Evolutionary conservation across 345 rosid species (phyloP).

Genomic region (Xanthoceras sorbifolium): DNA sequence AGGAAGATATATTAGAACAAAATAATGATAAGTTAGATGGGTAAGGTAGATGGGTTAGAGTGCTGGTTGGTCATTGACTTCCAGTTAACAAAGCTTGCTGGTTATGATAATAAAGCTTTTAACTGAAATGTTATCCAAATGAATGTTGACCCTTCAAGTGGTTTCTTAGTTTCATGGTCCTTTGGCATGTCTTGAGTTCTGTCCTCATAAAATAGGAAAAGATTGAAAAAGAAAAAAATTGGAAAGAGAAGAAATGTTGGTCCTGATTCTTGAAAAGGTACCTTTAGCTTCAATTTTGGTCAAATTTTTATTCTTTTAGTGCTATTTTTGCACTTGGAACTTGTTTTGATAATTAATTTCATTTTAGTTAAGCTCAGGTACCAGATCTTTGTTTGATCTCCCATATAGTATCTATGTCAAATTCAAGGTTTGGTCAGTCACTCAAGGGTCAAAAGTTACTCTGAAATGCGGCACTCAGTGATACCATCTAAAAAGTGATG

Average conservation of each 20-base stretch:
- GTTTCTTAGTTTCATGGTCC: background rate
- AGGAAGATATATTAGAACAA: background rate
- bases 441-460: background rate
- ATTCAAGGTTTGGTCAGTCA: conserved; percentile 9
- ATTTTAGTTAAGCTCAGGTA: background rate
- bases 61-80: background rate
- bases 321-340: background rate
- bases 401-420: background rate
- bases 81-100: background rate
- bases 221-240: background rate
- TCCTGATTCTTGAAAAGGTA: background rate
- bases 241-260: background rate
- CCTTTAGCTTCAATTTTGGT: background rate
- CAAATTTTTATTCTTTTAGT: background rate
- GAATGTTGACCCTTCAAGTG: background rate
- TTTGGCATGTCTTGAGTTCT: background rate
- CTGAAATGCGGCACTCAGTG: background rate
- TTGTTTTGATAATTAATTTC: conserved; percentile 16
- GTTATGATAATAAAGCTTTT: background rate
- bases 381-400: conserved; percentile 1
- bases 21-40: background rate
- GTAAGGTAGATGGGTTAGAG: background rate
- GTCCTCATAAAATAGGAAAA: background rate
- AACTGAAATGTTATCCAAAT: background rate
- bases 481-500: background rate